Percentiles rank a stretch among this genome's conserved stretches.
These are phyloP conservation scores for Penicillium sp. DNA, from an alignment of 2,329 filamentous ascomycete genomes.

Conservation along the genomic window DNA sequence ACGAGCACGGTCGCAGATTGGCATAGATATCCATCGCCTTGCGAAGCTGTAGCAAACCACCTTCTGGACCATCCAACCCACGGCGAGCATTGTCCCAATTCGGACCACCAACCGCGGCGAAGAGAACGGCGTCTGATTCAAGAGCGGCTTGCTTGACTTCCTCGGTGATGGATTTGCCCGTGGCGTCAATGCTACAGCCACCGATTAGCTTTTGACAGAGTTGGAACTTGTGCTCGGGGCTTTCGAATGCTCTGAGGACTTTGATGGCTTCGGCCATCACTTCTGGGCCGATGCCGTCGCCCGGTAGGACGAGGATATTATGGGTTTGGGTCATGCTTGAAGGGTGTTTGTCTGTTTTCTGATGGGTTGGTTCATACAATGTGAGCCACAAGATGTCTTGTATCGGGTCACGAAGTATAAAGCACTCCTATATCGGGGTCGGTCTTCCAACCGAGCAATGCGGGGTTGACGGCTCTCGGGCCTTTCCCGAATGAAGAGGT, in stretches of 20 bases:
- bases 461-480: conserved; percentile 26
- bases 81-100: conserved; percentile 73
- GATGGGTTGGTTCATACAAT: not conserved
- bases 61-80: conserved; percentile 78
- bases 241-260: conserved; percentile 74
- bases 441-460: conserved; percentile 28
- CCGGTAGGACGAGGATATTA: conserved; percentile 73
- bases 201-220: conserved; percentile 82
- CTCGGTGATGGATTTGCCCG: conserved; percentile 73
- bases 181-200: conserved; percentile 80
- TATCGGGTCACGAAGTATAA: not conserved
- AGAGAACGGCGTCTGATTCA: conserved; percentile 77
- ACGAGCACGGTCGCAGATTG: conserved; percentile 77
- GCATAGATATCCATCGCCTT: conserved; percentile 88
- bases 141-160: conserved; percentile 77
- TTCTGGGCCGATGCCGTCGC: conserved; percentile 81
- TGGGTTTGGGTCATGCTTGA: conserved; percentile 44
- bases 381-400: not conserved
- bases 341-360: not conserved
- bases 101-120: conserved; percentile 86
- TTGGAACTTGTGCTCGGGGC: conserved; percentile 70
- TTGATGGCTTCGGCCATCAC: conserved; percentile 55
- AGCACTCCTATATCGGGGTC: conserved; percentile 19
- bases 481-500: conserved; percentile 13
- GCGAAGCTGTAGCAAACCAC: conserved; percentile 80